Base-by-base conservation (phyloP, 2,329 filamentous ascomycete genomes). In the Fusarium compactum region DNA sequence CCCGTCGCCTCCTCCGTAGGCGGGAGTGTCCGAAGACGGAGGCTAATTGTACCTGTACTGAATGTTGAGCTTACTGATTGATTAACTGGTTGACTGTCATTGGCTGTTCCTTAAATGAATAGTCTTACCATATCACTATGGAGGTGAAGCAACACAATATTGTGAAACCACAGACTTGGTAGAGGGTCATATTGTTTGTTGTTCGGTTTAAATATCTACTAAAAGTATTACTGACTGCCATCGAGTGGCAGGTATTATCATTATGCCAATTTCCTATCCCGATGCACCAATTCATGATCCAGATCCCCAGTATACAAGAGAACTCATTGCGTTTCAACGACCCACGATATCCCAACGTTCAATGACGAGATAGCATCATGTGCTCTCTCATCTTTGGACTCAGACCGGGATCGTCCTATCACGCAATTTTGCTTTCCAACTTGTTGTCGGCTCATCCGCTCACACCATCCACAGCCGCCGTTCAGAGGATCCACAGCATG, bases 361-460 rank as follows among this genome's bases (percentile, higher is more conserved):
- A 56, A 71, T 58, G 58, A 27, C 41, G 32, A 55, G 52, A 58
- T 52, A 29, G 46, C 41, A 53, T 50, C 53, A 50, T 65, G 53
- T 62, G 69, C 54, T 58, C 68, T 61, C 51, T 47, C 44, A 30
- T 70, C 50, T 62, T 69, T 63, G 30, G 38, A 41, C 61, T 70
- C 24, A 53, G 54, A 47, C 59, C 63, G 34, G 54, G 71, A 71
- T 65, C 44, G 69, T 62, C 55, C 57, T 53, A 75, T 74, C 73
- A 73, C 73, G 71, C 73, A 76, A 75, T 74, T 59, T 64, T 60
- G 51, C 55, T 62, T 56, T 53, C 53, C 63, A 59, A 64, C 45
- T 62, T 54, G 41, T 25, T 41, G 48, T 71, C 55, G 69, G 62
- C 55, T 71, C 58, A 69, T 63, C 69, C 65, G 65, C 41, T 56